Percentiles rank a stretch among this genome's conserved stretches.
These are phyloP conservation scores for Erodium moschatum DNA, from an alignment of 441 rosid species.

Conservation along the genomic window DNA sequence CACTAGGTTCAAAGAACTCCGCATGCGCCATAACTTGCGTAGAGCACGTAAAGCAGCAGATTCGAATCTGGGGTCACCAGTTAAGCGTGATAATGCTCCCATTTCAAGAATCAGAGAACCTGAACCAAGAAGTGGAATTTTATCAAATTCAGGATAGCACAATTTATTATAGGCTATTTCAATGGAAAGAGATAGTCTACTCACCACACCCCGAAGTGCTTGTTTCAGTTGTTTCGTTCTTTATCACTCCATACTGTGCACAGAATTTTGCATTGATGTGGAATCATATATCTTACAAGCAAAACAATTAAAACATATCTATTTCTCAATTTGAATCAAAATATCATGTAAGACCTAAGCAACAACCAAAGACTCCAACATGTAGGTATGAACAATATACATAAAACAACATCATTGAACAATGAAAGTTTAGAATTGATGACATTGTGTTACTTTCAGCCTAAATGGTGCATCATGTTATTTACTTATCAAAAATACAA, in stretches of 20 bases:
- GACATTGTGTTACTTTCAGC: not conserved
- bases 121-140: conserved; percentile 25
- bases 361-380: conserved; percentile 13
- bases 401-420: not conserved
- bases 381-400: not conserved
- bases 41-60: conserved; percentile 81
- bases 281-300: conserved; percentile 37
- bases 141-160: conserved; percentile 22
- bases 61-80: conserved; percentile 78
- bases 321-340: conserved; percentile 22
- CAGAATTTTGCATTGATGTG: conserved; percentile 43
- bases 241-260: conserved; percentile 74
- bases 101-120: conserved; percentile 93
- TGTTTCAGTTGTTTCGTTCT: conserved; percentile 80
- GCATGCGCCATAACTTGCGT: conserved; percentile 89
- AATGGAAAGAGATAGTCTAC: conserved; percentile 18
- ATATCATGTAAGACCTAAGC: conserved; percentile 14
- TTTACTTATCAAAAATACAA: not conserved
- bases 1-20: conserved; percentile 71
- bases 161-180: conserved; percentile 14
- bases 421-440: not conserved
- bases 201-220: conserved; percentile 96
- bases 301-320: conserved; percentile 25
- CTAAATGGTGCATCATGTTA: not conserved
- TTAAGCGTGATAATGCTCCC: conserved; percentile 87